Percentiles rank a stretch among this genome's conserved stretches.
Evolutionary conservation across 106 monocot species (phyloP).

Genomic region (Dioscorea dumetorum): DNA sequence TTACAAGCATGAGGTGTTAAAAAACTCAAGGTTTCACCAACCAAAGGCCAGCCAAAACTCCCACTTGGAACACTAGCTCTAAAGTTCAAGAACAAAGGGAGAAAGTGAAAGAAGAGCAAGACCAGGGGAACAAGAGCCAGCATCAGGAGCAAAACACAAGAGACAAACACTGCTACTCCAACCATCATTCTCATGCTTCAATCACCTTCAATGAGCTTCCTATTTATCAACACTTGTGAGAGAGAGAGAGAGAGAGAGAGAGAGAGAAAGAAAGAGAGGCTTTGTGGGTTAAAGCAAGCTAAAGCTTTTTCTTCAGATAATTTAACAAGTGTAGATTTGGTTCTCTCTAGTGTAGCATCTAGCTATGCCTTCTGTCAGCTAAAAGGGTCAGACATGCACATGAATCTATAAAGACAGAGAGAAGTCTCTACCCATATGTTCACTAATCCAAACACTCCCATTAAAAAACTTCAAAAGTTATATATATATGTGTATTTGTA

Average conservation of each 20-base stretch:
- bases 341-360: slow-evolving; percentile 31
- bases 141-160: slow-evolving; percentile 8
- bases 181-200: slow-evolving; percentile 17
- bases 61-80: slow-evolving; percentile 35
- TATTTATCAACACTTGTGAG: slow-evolving; percentile 24
- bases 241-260: too few relatives aligned
- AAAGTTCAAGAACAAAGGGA: slow-evolving; percentile 37
- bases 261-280: not conserved
- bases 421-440: not conserved
- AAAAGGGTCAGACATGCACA: slow-evolving; percentile 8
- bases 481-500: too few relatives aligned
- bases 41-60: slow-evolving; percentile 80
- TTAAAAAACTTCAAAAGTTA: too few relatives aligned
- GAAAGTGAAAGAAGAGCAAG: slow-evolving; percentile 30
- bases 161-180: not conserved
- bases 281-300: not conserved
- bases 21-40: slow-evolving; percentile 75
- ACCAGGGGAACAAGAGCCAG: slow-evolving; percentile 2
- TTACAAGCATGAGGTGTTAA: slow-evolving; percentile 55
- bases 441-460: too few relatives aligned
- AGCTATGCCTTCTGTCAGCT: slow-evolving; percentile 10
- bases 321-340: slow-evolving; percentile 5
- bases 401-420: not conserved
- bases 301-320: slow-evolving; percentile 12
- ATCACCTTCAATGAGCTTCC: not conserved